Evolutionary conservation across 371 early-diverging fungal genomes (phyloP).

Genomic region (Mycotypha africana): DNA sequence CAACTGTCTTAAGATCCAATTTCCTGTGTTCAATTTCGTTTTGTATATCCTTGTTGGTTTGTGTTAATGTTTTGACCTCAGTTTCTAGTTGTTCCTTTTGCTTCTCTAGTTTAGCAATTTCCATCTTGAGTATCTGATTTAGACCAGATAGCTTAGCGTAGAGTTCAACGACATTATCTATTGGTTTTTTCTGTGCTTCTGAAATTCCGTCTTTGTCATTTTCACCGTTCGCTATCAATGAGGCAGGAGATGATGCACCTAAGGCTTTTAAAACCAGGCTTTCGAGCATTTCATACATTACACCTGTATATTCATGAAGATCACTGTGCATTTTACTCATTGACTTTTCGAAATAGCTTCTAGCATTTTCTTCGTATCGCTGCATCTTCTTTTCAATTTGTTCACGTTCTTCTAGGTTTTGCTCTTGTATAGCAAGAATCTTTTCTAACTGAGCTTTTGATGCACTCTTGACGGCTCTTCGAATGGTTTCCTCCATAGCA

Average conservation of each 20-base stretch:
- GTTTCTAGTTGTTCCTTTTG: slow-evolving; percentile 18
- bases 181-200: slow-evolving; percentile 3
- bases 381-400: slow-evolving; percentile 32
- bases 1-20: slow-evolving; percentile 15
- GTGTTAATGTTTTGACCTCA: slow-evolving; percentile 11
- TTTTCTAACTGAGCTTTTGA: slow-evolving; percentile 31
- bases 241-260: slow-evolving; percentile 8
- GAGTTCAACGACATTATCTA: slow-evolving; percentile 11
- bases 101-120: slow-evolving; percentile 19
- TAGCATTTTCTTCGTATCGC: slow-evolving; percentile 42
- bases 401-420: slow-evolving; percentile 15
- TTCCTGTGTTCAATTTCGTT: slow-evolving; percentile 20
- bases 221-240: no score
- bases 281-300: slow-evolving; percentile 45
- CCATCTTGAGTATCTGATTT: slow-evolving; percentile 16
- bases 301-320: slow-evolving; percentile 39
- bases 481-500: slow-evolving; percentile 37
- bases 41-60: slow-evolving; percentile 16
- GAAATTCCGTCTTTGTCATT: background rate
- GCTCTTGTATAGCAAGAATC: slow-evolving; percentile 20
- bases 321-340: slow-evolving; percentile 40
- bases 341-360: slow-evolving; percentile 35
- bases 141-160: slow-evolving; percentile 18
- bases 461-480: slow-evolving; percentile 37
- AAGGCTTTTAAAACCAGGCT: slow-evolving; percentile 32